phyloP scores from a whole-genome alignment of 345 rosid genomes.

The Stellera chamaejasme region DNA sequence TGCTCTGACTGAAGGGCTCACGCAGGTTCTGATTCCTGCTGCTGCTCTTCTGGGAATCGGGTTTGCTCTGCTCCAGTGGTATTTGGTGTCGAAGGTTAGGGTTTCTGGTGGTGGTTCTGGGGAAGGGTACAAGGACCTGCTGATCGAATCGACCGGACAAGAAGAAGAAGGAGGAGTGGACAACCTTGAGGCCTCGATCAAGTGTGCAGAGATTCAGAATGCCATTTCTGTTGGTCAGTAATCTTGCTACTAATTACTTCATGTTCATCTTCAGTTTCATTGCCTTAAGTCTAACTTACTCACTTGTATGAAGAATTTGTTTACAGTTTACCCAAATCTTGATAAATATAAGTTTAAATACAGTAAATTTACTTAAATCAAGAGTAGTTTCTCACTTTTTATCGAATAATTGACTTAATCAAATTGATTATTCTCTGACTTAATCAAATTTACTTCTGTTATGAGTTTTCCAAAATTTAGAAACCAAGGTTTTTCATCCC shows the following conservation, averaged over 20 bases:
- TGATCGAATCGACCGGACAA: conserved; percentile 24
- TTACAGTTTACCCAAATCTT: too few relatives aligned
- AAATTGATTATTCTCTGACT: too few relatives aligned
- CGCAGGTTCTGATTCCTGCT: conserved; percentile 47
- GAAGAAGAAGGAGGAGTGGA: conserved; percentile 44
- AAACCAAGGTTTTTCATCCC: not conserved
- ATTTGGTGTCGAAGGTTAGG: conserved; percentile 45
- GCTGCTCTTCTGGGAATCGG: conserved; percentile 45
- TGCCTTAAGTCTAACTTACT: too few relatives aligned
- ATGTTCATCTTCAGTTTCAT: not conserved
- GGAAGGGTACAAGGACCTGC: conserved; percentile 25
- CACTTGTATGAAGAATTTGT: too few relatives aligned
- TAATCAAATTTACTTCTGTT: too few relatives aligned
- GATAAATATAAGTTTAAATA: too few relatives aligned
- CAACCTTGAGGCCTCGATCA: conserved; percentile 34
- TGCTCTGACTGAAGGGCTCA: conserved; percentile 32
- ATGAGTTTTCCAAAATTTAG: not conserved
- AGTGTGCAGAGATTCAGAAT: conserved; percentile 63
- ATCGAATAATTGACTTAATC: too few relatives aligned
- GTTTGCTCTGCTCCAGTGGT: conserved; percentile 67
- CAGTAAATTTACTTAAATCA: too few relatives aligned
- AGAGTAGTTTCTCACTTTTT: too few relatives aligned
- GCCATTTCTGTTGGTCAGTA: conserved; percentile 61
- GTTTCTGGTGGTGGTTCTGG: conserved; percentile 18
- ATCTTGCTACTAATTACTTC: not conserved